These are phyloP conservation scores for Paraphaeosphaeria sporulosa DNA, from an alignment of 2,329 filamentous ascomycete genomes.

Conservation along the genomic window DNA sequence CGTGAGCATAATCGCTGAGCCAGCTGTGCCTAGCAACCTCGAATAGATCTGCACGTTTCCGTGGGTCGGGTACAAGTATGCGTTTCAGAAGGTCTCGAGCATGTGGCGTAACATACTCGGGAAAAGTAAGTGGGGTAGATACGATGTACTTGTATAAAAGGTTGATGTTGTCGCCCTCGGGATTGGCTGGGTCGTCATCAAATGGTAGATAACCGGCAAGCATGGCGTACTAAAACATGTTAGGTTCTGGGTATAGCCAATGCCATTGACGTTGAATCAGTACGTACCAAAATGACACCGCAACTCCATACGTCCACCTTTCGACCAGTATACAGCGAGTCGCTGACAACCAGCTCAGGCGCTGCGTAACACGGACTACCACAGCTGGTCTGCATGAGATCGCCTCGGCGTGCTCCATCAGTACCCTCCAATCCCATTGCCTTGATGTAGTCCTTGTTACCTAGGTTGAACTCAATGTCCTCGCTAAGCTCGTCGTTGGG, in stretches of 20 bases:
- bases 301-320: constrained; percentile 99
- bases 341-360: constrained; percentile 94
- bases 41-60: constrained; percentile 93
- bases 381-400: constrained; percentile 99
- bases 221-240: constrained; percentile 83
- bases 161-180: constrained; percentile 99
- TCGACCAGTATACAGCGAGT: constrained; percentile 93
- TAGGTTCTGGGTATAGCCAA: constrained; percentile 13
- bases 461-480: constrained; percentile 86
- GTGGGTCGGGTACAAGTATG: constrained; percentile 93
- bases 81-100: constrained; percentile 89
- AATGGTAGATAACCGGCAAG: constrained; percentile 96
- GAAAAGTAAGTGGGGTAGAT: constrained; percentile 94
- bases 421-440: constrained; percentile 82
- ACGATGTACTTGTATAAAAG: constrained; percentile 99
- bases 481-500: constrained; percentile 85
- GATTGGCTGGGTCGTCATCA: constrained; percentile 97
- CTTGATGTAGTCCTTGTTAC: constrained; percentile 88
- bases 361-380: constrained; percentile 98
- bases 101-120: constrained; percentile 98
- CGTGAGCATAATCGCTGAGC: constrained; percentile 95
- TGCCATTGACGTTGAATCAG: constrained; percentile 18
- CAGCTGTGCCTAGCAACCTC: constrained; percentile 98
- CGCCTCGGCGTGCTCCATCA: constrained; percentile 81
- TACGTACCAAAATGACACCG: constrained; percentile 91